These are phyloP conservation scores for Scedosporium apiospermum DNA, from an alignment of 2,329 filamentous ascomycete species.

Conservation along the genomic window DNA sequence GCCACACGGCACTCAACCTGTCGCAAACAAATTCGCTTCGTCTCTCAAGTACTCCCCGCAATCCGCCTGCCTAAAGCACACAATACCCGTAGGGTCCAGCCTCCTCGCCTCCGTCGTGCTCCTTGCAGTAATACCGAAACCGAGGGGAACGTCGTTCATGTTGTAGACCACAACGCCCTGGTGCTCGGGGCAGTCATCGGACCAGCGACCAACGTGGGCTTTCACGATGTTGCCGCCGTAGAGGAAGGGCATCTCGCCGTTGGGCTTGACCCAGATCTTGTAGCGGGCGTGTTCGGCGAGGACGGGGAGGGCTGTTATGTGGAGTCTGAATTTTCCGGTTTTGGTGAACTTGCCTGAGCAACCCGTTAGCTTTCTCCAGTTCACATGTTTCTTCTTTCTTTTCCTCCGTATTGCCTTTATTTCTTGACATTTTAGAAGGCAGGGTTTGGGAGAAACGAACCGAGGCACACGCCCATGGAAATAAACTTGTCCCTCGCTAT, in stretches of 20 bases:
- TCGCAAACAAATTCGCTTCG: conserved; percentile 55
- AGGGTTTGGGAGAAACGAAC: conserved; percentile 22
- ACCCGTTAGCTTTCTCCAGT: conserved; percentile 10
- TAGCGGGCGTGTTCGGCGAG: conserved; percentile 87
- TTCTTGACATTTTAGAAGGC: too few relatives aligned
- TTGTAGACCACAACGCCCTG: conserved; percentile 81
- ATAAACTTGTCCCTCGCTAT: conserved; percentile 74
- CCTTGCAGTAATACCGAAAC: conserved; percentile 86
- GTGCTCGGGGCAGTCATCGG: conserved; percentile 88
- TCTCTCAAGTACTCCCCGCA: conserved; percentile 92
- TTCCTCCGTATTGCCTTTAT: too few relatives aligned
- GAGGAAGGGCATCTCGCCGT: conserved; percentile 94
- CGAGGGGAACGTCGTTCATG: conserved; percentile 89
- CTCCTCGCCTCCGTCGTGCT: conserved; percentile 75
- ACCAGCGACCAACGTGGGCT: conserved; percentile 66
- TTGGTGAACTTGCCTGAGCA: conserved; percentile 79
- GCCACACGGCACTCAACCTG: conserved; percentile 25
- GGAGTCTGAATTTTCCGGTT: conserved; percentile 87
- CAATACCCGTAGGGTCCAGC: conserved; percentile 82
- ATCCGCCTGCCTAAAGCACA: conserved; percentile 86
- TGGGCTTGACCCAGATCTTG: conserved; percentile 94
- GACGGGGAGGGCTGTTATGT: conserved; percentile 81
- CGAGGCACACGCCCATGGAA: conserved; percentile 78
- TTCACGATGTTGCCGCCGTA: conserved; percentile 84
- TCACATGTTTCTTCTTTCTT: neutral